A percentile compares a stretch with the other conserved stretches of the same genome.
Evolutionary conservation across 768 basidiomycete genomes (phyloP).

Genomic region (Pleurotus eryngii): DNA sequence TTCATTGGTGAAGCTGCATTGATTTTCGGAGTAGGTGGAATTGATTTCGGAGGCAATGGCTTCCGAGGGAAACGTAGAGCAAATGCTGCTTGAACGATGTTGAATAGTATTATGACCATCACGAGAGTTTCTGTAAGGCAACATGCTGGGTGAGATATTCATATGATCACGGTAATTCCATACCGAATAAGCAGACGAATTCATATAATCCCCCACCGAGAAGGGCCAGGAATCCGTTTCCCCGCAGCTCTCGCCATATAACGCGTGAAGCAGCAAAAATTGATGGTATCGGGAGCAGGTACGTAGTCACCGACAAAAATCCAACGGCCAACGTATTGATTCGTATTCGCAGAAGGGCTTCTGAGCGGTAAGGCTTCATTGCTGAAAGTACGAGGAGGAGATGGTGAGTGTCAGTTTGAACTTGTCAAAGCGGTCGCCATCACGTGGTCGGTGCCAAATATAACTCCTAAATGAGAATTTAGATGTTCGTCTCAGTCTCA

Average conservation of each 20-base stretch:
- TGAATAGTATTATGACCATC: neutral
- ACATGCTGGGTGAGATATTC: neutral
- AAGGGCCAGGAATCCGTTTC: neutral
- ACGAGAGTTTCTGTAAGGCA: neutral
- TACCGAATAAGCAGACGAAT: neutral
- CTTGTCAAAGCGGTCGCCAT: no score
- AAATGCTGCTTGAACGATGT: neutral
- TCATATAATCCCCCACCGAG: neutral
- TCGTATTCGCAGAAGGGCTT: neutral
- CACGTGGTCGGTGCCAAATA: no score
- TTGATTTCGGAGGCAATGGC: neutral
- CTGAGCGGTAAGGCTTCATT: slow-evolving; percentile 2
- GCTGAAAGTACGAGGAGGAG: neutral
- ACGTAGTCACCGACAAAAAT: neutral
- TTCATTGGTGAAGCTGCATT: neutral
- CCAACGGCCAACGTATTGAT: neutral
- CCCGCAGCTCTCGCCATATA: neutral
- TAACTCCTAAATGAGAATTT: no score
- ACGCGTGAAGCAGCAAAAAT: neutral
- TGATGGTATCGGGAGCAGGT: slow-evolving; percentile 1
- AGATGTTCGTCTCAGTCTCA: no score
- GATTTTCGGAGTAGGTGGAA: neutral
- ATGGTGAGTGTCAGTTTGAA: no score
- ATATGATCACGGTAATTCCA: no score
- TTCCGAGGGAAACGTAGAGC: slow-evolving; percentile 1